These are phyloP conservation scores for Termitomyces sp. DNA, from an alignment of 768 basidiomycete genomes.

Conservation along the genomic window DNA sequence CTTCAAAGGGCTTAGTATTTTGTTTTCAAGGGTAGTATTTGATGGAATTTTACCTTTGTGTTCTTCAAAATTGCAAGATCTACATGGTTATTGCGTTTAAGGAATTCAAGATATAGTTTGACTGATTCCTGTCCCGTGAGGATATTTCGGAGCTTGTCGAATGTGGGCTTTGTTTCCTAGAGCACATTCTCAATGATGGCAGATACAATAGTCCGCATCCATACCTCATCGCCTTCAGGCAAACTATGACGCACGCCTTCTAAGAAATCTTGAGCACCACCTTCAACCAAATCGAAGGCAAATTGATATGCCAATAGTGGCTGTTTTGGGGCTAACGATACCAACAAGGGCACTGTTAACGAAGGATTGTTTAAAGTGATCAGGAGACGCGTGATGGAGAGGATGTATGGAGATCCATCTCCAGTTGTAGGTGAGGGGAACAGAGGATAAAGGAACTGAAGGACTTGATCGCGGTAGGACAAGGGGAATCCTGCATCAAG, in stretches of 20 bases:
- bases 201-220: conserved; percentile 11
- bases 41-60: conserved; percentile 62
- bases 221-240: conserved; percentile 62
- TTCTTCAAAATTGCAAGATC: conserved; percentile 89
- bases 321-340: conserved; percentile 64
- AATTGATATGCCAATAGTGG: conserved; percentile 87
- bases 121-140: conserved; percentile 89
- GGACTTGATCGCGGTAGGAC: conserved; percentile 76
- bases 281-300: conserved; percentile 93
- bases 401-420: conserved; percentile 69
- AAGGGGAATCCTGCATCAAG: conserved; percentile 88
- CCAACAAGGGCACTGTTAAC: conserved; percentile 69
- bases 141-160: conserved; percentile 76
- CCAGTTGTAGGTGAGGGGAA: conserved; percentile 74
- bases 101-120: conserved; percentile 91
- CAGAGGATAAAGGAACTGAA: conserved; percentile 74
- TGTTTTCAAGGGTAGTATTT: not conserved
- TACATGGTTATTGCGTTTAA: conserved; percentile 89
- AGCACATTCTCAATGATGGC: conserved; percentile 1
- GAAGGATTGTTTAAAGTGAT: conserved; percentile 83
- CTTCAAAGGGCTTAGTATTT: conserved; percentile 28
- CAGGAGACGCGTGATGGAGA: conserved; percentile 81
- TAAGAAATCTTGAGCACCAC: conserved; percentile 89
- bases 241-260: conserved; percentile 66
- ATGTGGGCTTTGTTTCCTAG: conserved; percentile 56